Conservation (phyloP, 257 asterid species). For the Prunella vulgaris region DNA sequence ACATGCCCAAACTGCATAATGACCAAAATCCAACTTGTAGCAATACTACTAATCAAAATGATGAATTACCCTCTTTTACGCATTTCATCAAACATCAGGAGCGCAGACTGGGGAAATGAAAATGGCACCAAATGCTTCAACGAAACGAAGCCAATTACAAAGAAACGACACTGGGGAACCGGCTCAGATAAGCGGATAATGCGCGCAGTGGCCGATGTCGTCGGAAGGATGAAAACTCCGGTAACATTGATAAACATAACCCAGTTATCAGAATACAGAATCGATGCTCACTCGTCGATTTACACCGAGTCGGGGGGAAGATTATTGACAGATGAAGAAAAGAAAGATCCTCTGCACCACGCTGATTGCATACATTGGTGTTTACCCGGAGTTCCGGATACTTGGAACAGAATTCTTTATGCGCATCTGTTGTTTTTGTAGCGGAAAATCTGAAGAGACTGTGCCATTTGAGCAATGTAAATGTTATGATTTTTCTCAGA, state of each 20-base stretch:
- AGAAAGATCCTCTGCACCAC: slow-evolving; percentile 58
- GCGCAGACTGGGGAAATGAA: slow-evolving; percentile 77
- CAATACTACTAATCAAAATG: neutral
- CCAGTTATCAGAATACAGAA: slow-evolving; percentile 77
- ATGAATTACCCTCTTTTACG: neutral
- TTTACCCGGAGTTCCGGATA: slow-evolving; percentile 93
- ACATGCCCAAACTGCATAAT: neutral
- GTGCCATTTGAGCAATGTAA: slow-evolving; percentile 20
- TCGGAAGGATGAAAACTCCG: slow-evolving; percentile 61
- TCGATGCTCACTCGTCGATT: slow-evolving; percentile 80
- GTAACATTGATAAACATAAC: slow-evolving; percentile 76
- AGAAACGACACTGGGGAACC: slow-evolving; percentile 72
- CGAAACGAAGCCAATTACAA: slow-evolving; percentile 67
- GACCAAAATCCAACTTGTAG: neutral
- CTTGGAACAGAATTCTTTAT: slow-evolving; percentile 78
- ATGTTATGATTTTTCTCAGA: slow-evolving; percentile 15
- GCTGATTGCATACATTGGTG: slow-evolving; percentile 99
- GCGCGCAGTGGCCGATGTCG: slow-evolving; percentile 47
- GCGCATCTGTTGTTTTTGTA: slow-evolving; percentile 59
- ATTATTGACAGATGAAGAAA: slow-evolving; percentile 62
- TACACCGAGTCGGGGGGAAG: slow-evolving; percentile 68
- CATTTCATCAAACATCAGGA: slow-evolving; percentile 40
- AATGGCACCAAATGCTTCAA: slow-evolving; percentile 79
- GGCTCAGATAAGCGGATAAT: slow-evolving; percentile 71
- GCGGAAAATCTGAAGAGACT: neutral